These are phyloP conservation scores for Fusarium oxysporum DNA, from an alignment of 2,329 filamentous ascomycete genomes.

Conservation along the genomic window DNA sequence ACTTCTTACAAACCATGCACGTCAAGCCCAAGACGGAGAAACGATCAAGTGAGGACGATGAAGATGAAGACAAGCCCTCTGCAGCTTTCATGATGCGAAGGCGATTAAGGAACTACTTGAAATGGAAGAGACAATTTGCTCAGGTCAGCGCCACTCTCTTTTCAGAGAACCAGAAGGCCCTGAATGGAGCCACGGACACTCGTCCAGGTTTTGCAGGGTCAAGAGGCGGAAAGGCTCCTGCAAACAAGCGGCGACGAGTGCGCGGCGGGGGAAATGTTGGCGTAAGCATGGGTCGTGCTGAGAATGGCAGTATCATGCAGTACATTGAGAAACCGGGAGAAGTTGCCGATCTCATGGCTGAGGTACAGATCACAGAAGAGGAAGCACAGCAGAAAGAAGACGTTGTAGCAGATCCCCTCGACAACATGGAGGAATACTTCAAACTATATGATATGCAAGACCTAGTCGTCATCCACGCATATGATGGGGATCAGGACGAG, in stretches of 20 bases:
- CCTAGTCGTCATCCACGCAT: conserved; percentile 89
- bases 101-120: conserved; percentile 85
- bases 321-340: conserved; percentile 86
- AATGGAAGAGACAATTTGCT: conserved; percentile 91
- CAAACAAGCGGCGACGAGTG: conserved; percentile 87
- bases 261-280: conserved; percentile 79
- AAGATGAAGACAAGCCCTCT: conserved; percentile 72
- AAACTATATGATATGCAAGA: conserved; percentile 92
- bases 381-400: conserved; percentile 82
- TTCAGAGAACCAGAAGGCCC: conserved; percentile 80
- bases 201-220: conserved; percentile 58
- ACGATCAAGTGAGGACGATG: conserved; percentile 56
- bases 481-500: conserved; percentile 95
- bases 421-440: conserved; percentile 93
- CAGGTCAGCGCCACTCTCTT: conserved; percentile 85
- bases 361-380: conserved; percentile 82
- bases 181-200: conserved; percentile 74
- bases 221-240: conserved; percentile 72
- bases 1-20: conserved; percentile 93
- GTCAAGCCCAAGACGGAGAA: conserved; percentile 67
- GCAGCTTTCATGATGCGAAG: conserved; percentile 90
- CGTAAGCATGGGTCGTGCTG: conserved; percentile 69
- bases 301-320: conserved; percentile 79
- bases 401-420: conserved; percentile 79
- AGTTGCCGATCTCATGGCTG: conserved; percentile 83